Base-by-base conservation (phyloP, 2,329 filamentous ascomycete species). In the Escovopsis sp. region DNA sequence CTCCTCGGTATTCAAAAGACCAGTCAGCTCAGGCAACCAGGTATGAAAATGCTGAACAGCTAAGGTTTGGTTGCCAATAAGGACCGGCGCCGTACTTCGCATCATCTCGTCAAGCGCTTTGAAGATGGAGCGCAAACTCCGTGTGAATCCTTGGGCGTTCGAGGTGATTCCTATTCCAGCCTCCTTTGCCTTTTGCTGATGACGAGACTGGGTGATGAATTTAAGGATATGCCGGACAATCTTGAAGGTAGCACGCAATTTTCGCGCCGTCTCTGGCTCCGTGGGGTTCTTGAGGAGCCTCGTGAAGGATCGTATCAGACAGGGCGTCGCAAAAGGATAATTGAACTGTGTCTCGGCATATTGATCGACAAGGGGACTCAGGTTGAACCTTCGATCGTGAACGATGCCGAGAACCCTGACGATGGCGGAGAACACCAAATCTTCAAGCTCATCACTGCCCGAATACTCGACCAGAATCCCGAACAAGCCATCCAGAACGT, bases 21-120 rank as follows among this genome's bases (percentile, higher is more conserved):
- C 75, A 0, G 74, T 68, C 9, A 98, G 72, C 52, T 96, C 88
- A 0, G 90, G 88, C n/a, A 98, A 64, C 90, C 90, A 98, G 0
- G 83, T 82, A 52, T 96, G 88, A 54, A 96, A 93, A 54, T 96
- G 85, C 56, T 98, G 90, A 11, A 96, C 86, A 3, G 92, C 77
- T 34, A 98, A 64, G 0, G 90, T 96, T 58, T 98, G 93, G 43
- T 83, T 96, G 25, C 90, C 90, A 12, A 96, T 82, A 17, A 96
- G 63, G 14, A 87, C 77, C 0, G 90, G 82, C 3, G 85, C 81
- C 2, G 76, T 68, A 53, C 85, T 94, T 40, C 78, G 76, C 84
- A 98, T 94, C 59, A 98, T 72, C 13, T 71, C 68, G 56, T 96
- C 86, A 17, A 98, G 66, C 1, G 84, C 81, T 52, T 86, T 87